phyloP scores from a whole-genome alignment of 257 asterid species.

The Osmanthus fragrans region DNA sequence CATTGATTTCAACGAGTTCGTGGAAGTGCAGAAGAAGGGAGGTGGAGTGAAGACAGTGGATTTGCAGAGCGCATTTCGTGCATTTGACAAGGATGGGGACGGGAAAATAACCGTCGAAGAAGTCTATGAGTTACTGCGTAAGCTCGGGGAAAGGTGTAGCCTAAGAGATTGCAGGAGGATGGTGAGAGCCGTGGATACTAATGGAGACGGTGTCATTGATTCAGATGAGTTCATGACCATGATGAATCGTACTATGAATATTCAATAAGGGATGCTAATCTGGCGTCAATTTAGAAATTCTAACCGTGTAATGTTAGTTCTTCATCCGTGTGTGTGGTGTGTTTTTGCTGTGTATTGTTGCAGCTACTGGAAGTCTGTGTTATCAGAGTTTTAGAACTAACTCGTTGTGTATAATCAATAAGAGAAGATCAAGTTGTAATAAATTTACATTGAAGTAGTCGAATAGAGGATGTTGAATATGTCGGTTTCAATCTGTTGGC shows the following conservation, averaged over 20 bases:
- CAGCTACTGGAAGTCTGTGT: too few relatives aligned
- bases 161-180: slow-evolving; percentile 69
- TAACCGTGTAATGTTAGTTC: not conserved
- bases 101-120: slow-evolving; percentile 77
- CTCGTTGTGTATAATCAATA: too few relatives aligned
- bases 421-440: too few relatives aligned
- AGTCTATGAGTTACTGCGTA: slow-evolving; percentile 55
- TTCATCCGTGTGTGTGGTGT: not conserved
- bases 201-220: slow-evolving; percentile 92
- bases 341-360: not conserved
- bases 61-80: slow-evolving; percentile 64
- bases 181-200: slow-evolving; percentile 82
- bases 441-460: too few relatives aligned
- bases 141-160: slow-evolving; percentile 69
- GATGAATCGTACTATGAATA: slow-evolving; percentile 72
- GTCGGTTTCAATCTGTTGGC: too few relatives aligned
- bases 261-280: slow-evolving; percentile 1
- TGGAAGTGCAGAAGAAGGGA: slow-evolving; percentile 74
- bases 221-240: slow-evolving; percentile 74
- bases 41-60: slow-evolving; percentile 69
- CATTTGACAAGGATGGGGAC: slow-evolving; percentile 71
- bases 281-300: not conserved
- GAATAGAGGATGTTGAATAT: too few relatives aligned
- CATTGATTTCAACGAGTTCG: slow-evolving; percentile 81
- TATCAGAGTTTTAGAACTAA: too few relatives aligned